Percentiles rank a stretch among this genome's conserved stretches.
Evolutionary conservation across 805 yeast genomes (phyloP).

Genomic region (Vanderwaltozyma tropicalis): DNA sequence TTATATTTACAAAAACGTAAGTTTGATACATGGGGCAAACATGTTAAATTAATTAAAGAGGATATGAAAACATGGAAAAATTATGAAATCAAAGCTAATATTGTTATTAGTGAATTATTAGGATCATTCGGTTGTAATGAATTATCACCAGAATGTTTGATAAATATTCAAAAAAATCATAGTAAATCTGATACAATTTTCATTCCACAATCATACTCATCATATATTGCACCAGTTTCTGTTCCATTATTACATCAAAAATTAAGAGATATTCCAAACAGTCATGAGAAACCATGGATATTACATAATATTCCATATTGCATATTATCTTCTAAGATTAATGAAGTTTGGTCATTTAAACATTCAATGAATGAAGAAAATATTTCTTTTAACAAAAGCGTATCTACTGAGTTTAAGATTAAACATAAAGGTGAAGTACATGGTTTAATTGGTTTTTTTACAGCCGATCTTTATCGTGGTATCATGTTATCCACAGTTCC

Average conservation of each 20-base stretch:
- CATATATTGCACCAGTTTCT: constrained; percentile 57
- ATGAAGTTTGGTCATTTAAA: constrained; percentile 49
- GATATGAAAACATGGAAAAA: constrained; percentile 52
- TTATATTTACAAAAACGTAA: constrained; percentile 41
- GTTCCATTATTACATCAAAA: constrained; percentile 42
- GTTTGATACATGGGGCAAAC: constrained; percentile 39
- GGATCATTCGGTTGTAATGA: constrained; percentile 95
- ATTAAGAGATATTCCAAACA: constrained; percentile 17
- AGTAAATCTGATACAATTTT: constrained; percentile 37
- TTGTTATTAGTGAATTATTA: constrained; percentile 69
- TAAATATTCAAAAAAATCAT: constrained; percentile 34
- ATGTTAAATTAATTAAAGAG: constrained; percentile 40
- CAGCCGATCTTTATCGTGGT: constrained; percentile 56
- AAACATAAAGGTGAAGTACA: constrained; percentile 48
- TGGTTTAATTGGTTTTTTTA: constrained; percentile 68
- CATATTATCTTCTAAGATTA: constrained; percentile 36
- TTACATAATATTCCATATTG: constrained; percentile 34
- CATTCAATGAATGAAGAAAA: constrained; percentile 35
- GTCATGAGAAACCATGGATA: constrained; percentile 38
- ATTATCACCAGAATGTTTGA: constrained; percentile 71
- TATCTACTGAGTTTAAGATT: constrained; percentile 34
- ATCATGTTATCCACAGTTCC: constrained; percentile 29
- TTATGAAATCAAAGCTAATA: constrained; percentile 32
- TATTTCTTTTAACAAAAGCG: constrained; percentile 9
- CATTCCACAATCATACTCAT: constrained; percentile 51